These are phyloP conservation scores for Prunus campanulata DNA, from an alignment of 306 rosid genomes.

Conservation along the genomic window DNA sequence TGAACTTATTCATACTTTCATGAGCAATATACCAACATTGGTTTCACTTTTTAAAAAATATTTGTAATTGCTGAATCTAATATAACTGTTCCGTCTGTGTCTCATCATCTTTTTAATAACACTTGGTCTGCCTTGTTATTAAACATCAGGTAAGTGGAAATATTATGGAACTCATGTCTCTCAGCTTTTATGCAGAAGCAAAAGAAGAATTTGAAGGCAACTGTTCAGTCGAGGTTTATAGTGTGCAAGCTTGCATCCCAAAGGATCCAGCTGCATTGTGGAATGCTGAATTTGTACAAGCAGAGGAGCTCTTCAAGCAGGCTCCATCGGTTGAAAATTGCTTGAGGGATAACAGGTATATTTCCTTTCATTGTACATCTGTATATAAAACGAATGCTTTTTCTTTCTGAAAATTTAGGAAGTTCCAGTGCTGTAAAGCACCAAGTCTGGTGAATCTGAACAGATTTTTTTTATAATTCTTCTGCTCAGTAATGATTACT, in stretches of 20 bases:
- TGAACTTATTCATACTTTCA: neutral
- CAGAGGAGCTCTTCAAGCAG: constrained; percentile 88
- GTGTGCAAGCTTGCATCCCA: constrained; percentile 90
- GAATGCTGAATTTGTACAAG: constrained; percentile 92
- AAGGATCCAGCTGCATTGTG: constrained; percentile 89
- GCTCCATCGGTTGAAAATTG: constrained; percentile 66
- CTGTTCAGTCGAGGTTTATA: constrained; percentile 85
- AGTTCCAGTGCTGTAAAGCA: neutral
- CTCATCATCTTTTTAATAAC: neutral
- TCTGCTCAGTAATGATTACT: neutral
- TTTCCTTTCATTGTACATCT: constrained; percentile 1
- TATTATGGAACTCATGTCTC: constrained; percentile 13
- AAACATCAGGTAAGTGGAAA: constrained; percentile 18
- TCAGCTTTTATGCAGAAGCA: constrained; percentile 62
- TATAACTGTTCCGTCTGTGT: neutral
- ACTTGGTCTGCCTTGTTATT: neutral
- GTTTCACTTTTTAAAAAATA: neutral
- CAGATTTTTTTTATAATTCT: neutral
- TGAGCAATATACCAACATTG: neutral
- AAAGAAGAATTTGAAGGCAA: constrained; percentile 71
- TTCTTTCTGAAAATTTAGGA: neutral
- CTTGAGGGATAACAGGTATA: constrained; percentile 87
- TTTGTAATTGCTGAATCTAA: neutral
- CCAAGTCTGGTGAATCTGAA: neutral
- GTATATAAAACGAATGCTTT: neutral